These are phyloP conservation scores for Macaranga tanarius DNA, from an alignment of 441 rosid species.

Conservation along the genomic window DNA sequence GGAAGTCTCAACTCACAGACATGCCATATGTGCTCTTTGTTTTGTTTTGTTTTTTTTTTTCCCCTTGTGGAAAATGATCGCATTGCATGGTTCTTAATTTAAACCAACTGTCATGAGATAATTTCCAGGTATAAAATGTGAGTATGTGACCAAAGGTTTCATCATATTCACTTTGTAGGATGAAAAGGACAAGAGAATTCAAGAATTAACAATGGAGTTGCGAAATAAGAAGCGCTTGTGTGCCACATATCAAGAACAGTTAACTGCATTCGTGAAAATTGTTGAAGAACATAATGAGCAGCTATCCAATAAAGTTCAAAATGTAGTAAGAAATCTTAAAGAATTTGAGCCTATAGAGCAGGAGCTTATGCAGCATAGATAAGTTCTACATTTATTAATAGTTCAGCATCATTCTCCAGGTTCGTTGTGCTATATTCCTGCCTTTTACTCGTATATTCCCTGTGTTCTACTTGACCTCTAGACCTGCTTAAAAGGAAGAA, in stretches of 20 bases:
- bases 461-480: background rate
- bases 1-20: background rate
- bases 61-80: background rate
- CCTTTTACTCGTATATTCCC: background rate
- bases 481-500: background rate
- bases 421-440: slow-evolving; percentile 3
- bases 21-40: background rate
- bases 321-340: slow-evolving; percentile 57
- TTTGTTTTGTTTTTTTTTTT: no score
- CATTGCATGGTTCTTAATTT: background rate
- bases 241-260: slow-evolving; percentile 73
- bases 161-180: slow-evolving; percentile 39
- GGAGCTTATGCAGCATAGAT: slow-evolving; percentile 42
- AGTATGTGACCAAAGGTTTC: slow-evolving; percentile 12
- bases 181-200: slow-evolving; percentile 81
- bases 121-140: background rate
- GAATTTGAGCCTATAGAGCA: slow-evolving; percentile 60
- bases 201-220: slow-evolving; percentile 71
- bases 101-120: background rate
- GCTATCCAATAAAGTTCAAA: slow-evolving; percentile 63
- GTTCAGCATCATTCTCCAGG: background rate
- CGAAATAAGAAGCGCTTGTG: slow-evolving; percentile 78
- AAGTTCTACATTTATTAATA: slow-evolving; percentile 26
- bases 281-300: slow-evolving; percentile 63
- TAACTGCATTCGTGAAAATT: slow-evolving; percentile 63